A percentile compares a stretch with the other conserved stretches of the same genome.
Evolutionary conservation across 306 rosid genomes (phyloP).

Genomic region (Comarum palustre): DNA sequence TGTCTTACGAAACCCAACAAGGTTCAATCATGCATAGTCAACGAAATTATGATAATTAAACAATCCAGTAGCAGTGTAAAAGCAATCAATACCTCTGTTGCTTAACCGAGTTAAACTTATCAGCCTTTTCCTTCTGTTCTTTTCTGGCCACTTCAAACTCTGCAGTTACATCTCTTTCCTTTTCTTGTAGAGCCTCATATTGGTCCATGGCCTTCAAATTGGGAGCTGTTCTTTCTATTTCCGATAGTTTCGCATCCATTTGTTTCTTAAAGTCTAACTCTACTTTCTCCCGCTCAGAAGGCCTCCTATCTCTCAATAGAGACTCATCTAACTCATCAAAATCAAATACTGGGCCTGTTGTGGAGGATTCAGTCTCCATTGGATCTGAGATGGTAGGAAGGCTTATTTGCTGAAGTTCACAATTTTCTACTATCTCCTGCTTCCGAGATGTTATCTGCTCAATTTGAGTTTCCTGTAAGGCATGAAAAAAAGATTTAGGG

Average conservation of each 20-base stretch:
- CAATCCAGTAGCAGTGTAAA: conserved; percentile 9
- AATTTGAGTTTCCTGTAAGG: conserved; percentile 71
- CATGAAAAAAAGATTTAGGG: conserved; percentile 19
- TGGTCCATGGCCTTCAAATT: conserved; percentile 97
- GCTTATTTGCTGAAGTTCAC: conserved; percentile 78
- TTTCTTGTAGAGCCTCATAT: conserved; percentile 81
- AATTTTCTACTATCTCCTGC: conserved; percentile 85
- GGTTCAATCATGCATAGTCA: conserved; percentile 7
- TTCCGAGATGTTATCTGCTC: conserved; percentile 64
- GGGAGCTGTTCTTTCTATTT: conserved; percentile 93
- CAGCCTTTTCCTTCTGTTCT: conserved; percentile 76
- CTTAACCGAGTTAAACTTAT: conserved; percentile 68
- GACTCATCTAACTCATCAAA: conserved; percentile 67
- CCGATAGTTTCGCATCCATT: conserved; percentile 65
- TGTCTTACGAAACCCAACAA: not conserved
- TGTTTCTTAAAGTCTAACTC: conserved; percentile 79
- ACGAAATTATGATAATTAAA: not conserved
- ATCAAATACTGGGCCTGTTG: conserved; percentile 60
- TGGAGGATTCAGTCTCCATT: conserved; percentile 71
- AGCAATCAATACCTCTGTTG: conserved; percentile 58
- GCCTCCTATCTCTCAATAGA: conserved; percentile 58
- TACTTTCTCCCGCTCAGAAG: conserved; percentile 64
- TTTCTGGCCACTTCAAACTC: conserved; percentile 91
- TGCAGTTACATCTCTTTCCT: conserved; percentile 73
- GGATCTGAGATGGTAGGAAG: conserved; percentile 76